Evolutionary conservation across 2,329 filamentous ascomycete genomes (phyloP), one percentile per base, ranked within the genome.

Genomic region (Chaetomium strumarium): DNA sequence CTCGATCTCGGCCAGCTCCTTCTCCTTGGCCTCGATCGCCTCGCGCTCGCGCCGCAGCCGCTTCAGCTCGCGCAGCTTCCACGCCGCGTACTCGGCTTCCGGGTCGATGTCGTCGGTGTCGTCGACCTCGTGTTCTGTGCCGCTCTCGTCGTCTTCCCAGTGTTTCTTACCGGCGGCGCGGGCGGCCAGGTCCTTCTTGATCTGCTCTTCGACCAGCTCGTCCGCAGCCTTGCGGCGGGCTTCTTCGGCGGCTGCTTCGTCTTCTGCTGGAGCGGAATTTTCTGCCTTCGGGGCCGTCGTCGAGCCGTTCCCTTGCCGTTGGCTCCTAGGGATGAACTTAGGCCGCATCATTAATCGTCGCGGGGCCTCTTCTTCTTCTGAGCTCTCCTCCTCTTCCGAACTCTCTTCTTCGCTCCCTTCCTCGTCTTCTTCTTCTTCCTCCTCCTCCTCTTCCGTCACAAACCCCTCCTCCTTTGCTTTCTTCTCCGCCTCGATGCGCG

Each of bases 11-110:
- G 90, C 93, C 41, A 86, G 79, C 70, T 96, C 91, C 58, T 81
- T 82, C 73, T 99, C 93, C 33, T 83, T 82, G 58, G 79, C 80
- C 67, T 96, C 90, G 62, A 99, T 91, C 2, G 83, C 83, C 62
- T 90, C 84, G 24, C 93, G 84, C 62, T 93, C 88, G 46, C 93
- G 83, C 72, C 92, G 91, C 60, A 97, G 83, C 9, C 93, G 86
- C 68, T 85, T 86, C 39, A 99, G 77, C 71, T 99, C 93, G 45
- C 93, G 85, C 46, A 99, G 77, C 66, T 92, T 93, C 92, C 93
- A 99, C 0, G 91, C 90, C 7, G 90, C 90, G 57, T 86, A 81
- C 69, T 99, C 93, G 8, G 89, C 90, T 57, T 87, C 90, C 0
- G 89, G 88, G 67, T 97, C 90, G 3, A 91, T 63, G 34, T 83